phyloP scores from a whole-genome alignment of 148 eudicot genomes.

The Fagopyrum homotropicum region DNA sequence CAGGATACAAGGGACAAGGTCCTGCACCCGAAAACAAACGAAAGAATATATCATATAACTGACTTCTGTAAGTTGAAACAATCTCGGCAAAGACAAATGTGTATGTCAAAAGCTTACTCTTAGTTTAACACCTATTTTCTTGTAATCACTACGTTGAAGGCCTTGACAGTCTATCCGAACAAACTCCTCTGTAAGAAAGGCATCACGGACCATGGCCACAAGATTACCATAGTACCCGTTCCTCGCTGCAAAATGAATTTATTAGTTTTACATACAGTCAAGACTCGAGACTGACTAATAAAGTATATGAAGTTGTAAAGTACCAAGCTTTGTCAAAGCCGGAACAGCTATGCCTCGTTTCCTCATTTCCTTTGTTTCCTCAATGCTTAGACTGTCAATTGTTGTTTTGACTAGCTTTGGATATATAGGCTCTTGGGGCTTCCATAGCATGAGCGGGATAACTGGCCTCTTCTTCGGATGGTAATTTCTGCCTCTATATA shows the following conservation, averaged over 20 bases:
- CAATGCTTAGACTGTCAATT: slow-evolving; percentile 78
- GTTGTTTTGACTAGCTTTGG: slow-evolving; percentile 87
- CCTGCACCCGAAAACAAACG: slow-evolving; percentile 34
- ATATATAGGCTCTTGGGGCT: slow-evolving; percentile 86
- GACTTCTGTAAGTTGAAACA: too few relatives aligned
- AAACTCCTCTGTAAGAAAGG: slow-evolving; percentile 71
- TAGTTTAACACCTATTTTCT: slow-evolving; percentile 80
- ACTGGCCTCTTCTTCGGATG: slow-evolving; percentile 64
- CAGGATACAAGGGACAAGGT: slow-evolving; percentile 73
- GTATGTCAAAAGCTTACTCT: slow-evolving; percentile 40
- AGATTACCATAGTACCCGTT: slow-evolving; percentile 91
- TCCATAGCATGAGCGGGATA: slow-evolving; percentile 93
- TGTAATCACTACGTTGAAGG: slow-evolving; percentile 75
- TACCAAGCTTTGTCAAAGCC: slow-evolving; percentile 79
- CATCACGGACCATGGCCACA: slow-evolving; percentile 91
- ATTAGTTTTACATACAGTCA: slow-evolving; percentile 13
- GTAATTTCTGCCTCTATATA: slow-evolving; percentile 86
- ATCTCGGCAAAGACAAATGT: too few relatives aligned
- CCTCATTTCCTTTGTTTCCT: slow-evolving; percentile 81
- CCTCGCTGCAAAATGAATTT: slow-evolving; percentile 48
- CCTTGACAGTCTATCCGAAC: slow-evolving; percentile 84
- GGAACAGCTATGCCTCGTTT: slow-evolving; percentile 73
- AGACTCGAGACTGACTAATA: neutral
- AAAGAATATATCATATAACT: neutral
- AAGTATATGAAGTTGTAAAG: neutral